Evolutionary conservation across 495 filamentous ascomycete genomes (phyloP).

Genomic region (Schizothecium vesticola): DNA sequence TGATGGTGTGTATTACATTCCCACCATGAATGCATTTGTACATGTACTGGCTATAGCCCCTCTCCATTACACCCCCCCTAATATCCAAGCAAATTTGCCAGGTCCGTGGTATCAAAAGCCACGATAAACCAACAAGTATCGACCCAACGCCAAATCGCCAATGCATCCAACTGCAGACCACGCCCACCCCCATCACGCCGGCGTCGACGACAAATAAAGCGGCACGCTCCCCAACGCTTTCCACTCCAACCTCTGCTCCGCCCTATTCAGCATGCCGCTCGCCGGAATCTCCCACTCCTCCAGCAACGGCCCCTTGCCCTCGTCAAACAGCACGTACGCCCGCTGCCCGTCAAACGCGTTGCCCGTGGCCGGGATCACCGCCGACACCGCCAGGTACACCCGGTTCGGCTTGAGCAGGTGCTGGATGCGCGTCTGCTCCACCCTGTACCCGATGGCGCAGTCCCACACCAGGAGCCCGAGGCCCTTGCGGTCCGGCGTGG

Average conservation of each 20-base stretch:
- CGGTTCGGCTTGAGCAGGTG: background rate
- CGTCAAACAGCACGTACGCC: background rate
- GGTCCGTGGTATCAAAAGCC: background rate
- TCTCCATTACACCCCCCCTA: background rate
- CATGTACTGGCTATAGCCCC: background rate
- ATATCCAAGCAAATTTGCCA: background rate
- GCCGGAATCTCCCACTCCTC: conserved; percentile 1
- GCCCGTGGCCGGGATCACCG: background rate
- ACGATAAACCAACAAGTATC: background rate
- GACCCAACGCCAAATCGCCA: background rate
- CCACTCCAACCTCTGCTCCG: background rate
- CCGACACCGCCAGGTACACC: background rate
- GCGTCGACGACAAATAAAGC: background rate
- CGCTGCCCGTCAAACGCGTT: background rate
- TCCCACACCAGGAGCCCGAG: background rate
- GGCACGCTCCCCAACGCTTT: background rate
- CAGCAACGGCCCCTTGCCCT: background rate
- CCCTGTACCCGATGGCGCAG: background rate
- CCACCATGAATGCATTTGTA: background rate
- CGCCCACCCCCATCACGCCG: background rate
- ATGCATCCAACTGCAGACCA: background rate
- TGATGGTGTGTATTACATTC: too few species aligned
- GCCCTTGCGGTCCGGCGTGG: background rate
- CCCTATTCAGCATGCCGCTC: background rate
- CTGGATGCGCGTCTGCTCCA: background rate